These are phyloP conservation scores for Actinomucor elegans DNA, from an alignment of 371 early-diverging fungal species.

Conservation along the genomic window DNA sequence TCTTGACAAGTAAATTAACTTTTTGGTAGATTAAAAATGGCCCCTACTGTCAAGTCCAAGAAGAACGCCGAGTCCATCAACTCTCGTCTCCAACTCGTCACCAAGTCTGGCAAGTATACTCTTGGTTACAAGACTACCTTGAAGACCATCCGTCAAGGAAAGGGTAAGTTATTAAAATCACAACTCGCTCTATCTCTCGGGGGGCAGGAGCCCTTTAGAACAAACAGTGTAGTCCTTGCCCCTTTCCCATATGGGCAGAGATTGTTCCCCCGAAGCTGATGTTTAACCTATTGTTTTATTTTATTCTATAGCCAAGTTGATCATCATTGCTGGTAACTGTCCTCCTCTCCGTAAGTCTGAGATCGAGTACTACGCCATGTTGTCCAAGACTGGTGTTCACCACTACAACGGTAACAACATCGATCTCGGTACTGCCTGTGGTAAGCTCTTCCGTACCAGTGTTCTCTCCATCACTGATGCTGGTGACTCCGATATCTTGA, in stretches of 20 bases:
- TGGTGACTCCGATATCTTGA: slow-evolving; percentile 86
- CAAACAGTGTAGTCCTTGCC: slow-evolving; percentile 14
- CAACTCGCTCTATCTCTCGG: slow-evolving; percentile 2
- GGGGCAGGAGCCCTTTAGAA: slow-evolving; percentile 23
- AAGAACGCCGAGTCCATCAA: slow-evolving; percentile 92
- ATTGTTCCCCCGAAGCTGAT: slow-evolving; percentile 37
- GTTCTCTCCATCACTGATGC: slow-evolving; percentile 96
- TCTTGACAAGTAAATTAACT: no score
- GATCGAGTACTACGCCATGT: slow-evolving; percentile 99
- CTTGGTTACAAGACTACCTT: slow-evolving; percentile 98
- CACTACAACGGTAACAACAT: slow-evolving; percentile 98
- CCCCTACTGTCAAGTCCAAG: slow-evolving; percentile 65
- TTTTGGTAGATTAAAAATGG: no score
- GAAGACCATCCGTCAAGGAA: slow-evolving; percentile 94
- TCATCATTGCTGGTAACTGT: slow-evolving; percentile 98
- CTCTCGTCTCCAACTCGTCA: slow-evolving; percentile 96
- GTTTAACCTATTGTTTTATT: slow-evolving; percentile 14
- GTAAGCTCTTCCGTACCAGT: slow-evolving; percentile 94
- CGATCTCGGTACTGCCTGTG: slow-evolving; percentile 98
- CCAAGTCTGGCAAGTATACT: slow-evolving; percentile 97
- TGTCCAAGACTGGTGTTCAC: slow-evolving; percentile 99
- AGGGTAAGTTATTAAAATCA: slow-evolving; percentile 64
- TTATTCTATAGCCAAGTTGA: slow-evolving; percentile 95
- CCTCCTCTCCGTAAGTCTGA: slow-evolving; percentile 98
- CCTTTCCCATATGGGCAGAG: slow-evolving; percentile 29